Evolutionary conservation across 2,329 filamentous ascomycete species (phyloP).

Genomic region (Daldinia eschscholtzii): DNA sequence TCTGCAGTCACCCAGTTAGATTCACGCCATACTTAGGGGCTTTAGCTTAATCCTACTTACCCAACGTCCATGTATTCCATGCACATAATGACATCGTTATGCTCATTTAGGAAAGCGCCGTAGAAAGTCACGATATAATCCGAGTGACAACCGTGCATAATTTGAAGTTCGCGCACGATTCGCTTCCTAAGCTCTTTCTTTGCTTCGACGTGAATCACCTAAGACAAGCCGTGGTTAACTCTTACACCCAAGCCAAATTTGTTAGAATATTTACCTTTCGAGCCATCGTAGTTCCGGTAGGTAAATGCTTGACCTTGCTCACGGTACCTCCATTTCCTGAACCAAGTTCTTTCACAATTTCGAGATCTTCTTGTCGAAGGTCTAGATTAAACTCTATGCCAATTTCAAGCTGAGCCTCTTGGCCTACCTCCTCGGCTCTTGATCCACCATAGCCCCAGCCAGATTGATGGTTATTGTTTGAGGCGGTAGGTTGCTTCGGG

Average conservation of each 20-base stretch:
- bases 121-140: conserved; percentile 98
- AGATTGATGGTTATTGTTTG: conserved; percentile 73
- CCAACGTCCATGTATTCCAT: conserved; percentile 99
- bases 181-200: conserved; percentile 97
- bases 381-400: conserved; percentile 97
- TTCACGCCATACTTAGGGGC: conserved; percentile 3
- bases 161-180: conserved; percentile 96
- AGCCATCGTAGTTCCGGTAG: conserved; percentile 96
- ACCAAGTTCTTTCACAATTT: conserved; percentile 93
- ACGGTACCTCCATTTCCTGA: conserved; percentile 98
- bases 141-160: conserved; percentile 98
- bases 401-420: conserved; percentile 83
- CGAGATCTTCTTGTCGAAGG: conserved; percentile 88
- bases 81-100: conserved; percentile 98
- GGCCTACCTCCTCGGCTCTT: conserved; percentile 65
- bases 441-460: conserved; percentile 57
- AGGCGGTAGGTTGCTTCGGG: conserved; percentile 77
- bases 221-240: conserved; percentile 68
- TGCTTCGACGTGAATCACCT: conserved; percentile 98
- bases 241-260: background rate
- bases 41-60: conserved; percentile 67
- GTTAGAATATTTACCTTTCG: conserved; percentile 78
- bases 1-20: conserved; percentile 62
- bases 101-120: conserved; percentile 95
- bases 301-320: conserved; percentile 96